Percentiles rank a stretch among this genome's conserved stretches.
Conservation (phyloP, 1,139 yeast species). For the Scheffersomyces insectosa region DNA sequence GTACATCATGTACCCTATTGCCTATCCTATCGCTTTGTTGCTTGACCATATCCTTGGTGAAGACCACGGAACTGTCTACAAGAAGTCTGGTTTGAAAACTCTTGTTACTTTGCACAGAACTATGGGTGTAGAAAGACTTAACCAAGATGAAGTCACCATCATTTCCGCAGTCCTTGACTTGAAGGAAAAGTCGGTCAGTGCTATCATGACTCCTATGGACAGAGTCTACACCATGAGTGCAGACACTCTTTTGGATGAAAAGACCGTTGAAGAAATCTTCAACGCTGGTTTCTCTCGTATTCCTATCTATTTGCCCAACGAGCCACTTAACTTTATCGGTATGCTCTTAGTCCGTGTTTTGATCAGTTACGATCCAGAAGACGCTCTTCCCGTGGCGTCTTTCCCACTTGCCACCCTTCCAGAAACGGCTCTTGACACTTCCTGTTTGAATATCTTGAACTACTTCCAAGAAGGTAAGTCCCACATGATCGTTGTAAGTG, state of each 20-base stretch:
- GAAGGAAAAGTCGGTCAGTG: conserved; percentile 83
- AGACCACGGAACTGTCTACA: conserved; percentile 94
- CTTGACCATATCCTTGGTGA: conserved; percentile 86
- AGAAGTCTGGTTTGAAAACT: conserved; percentile 89
- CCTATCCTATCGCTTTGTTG: conserved; percentile 83
- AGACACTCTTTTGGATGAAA: conserved; percentile 79
- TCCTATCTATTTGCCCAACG: conserved; percentile 91
- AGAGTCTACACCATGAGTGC: conserved; percentile 89
- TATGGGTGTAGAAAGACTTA: conserved; percentile 92
- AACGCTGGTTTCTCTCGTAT: conserved; percentile 94
- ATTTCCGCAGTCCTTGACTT: conserved; percentile 91
- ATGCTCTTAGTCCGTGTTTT: conserved; percentile 91
- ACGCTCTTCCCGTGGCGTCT: conserved; percentile 85
- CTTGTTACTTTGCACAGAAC: conserved; percentile 90
- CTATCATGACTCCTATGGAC: conserved; percentile 92
- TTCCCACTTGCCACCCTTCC: conserved; percentile 96
- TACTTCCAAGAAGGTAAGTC: conserved; percentile 98
- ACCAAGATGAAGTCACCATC: conserved; percentile 94
- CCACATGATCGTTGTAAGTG: conserved; percentile 93
- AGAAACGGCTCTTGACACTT: conserved; percentile 88
- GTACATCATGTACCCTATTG: conserved; percentile 90
- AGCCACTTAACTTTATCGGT: conserved; percentile 89
- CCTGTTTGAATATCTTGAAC: conserved; percentile 89
- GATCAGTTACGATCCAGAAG: conserved; percentile 96
- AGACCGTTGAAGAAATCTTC: conserved; percentile 83